A percentile compares a stretch with the other conserved stretches of the same genome.
These are phyloP conservation scores for Aspergillus pseudonomiae DNA, from an alignment of 2,329 filamentous ascomycete genomes.

Conservation along the genomic window DNA sequence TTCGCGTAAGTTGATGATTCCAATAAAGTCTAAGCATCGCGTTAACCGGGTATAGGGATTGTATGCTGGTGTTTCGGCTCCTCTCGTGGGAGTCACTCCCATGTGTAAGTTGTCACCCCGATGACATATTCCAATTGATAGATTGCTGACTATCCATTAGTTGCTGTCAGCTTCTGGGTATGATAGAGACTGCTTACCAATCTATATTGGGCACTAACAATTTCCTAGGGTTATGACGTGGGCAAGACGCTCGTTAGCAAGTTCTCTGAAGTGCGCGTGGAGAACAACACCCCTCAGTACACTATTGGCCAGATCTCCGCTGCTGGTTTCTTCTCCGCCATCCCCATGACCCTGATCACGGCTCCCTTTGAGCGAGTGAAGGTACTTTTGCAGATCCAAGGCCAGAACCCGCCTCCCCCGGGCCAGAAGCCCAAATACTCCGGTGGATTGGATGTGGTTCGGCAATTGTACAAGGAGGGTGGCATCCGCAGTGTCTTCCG, in stretches of 20 bases:
- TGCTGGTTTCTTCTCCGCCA: constrained; percentile 95
- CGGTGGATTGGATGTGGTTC: constrained; percentile 85
- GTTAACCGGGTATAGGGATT: constrained; percentile 62
- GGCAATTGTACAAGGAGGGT: constrained; percentile 89
- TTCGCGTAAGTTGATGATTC: constrained; percentile 47
- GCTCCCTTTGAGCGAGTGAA: constrained; percentile 99
- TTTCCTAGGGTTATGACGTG: constrained; percentile 89
- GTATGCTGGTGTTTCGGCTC: constrained; percentile 96
- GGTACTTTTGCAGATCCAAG: constrained; percentile 96
- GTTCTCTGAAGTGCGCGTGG: constrained; percentile 63
- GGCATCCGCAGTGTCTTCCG: constrained; percentile 91
- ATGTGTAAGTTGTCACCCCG: constrained; percentile 77
- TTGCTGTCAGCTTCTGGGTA: constrained; percentile 70
- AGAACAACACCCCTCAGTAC: constrained; percentile 66
- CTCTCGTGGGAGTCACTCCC: constrained; percentile 91
- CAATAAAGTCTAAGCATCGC: background rate
- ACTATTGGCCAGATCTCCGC: constrained; percentile 85
- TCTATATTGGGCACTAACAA: constrained; percentile 19
- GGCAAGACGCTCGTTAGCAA: constrained; percentile 84
- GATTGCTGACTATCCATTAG: constrained; percentile 39
- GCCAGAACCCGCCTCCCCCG: constrained; percentile 79
- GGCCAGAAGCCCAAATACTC: constrained; percentile 92
- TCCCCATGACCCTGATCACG: constrained; percentile 98
- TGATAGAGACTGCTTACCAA: constrained; percentile 12
- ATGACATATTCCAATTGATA: background rate